phyloP scores from a whole-genome alignment of 2,329 filamentous ascomycete species.

The Fusarium lateritium region DNA sequence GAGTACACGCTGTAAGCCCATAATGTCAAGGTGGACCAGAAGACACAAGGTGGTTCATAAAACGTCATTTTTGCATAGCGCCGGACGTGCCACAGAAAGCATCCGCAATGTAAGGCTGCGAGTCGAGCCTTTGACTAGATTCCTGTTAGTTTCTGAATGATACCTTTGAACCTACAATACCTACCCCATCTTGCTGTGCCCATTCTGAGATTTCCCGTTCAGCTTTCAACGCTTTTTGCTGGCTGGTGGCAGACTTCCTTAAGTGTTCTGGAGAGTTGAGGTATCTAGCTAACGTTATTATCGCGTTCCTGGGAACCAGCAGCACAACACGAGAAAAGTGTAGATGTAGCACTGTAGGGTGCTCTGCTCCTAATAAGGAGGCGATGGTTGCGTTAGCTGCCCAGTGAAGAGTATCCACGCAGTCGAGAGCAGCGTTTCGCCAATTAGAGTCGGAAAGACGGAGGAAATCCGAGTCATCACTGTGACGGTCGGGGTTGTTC shows the following conservation, averaged over 20 bases:
- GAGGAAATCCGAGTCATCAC: neutral
- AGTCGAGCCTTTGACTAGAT: slow-evolving; percentile 61
- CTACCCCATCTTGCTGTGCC: slow-evolving; percentile 51
- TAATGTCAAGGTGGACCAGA: slow-evolving; percentile 56
- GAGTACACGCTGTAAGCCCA: slow-evolving; percentile 57
- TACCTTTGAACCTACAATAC: neutral
- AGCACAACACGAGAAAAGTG: slow-evolving; percentile 68
- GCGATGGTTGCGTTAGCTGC: slow-evolving; percentile 67
- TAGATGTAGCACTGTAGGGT: slow-evolving; percentile 68
- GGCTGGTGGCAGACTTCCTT: slow-evolving; percentile 27
- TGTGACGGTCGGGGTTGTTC: neutral
- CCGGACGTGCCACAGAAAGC: slow-evolving; percentile 62
- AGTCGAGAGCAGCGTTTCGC: slow-evolving; percentile 62
- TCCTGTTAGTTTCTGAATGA: neutral
- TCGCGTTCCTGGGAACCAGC: slow-evolving; percentile 63
- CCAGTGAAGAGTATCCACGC: slow-evolving; percentile 71
- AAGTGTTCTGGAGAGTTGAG: neutral
- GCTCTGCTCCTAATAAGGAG: slow-evolving; percentile 64
- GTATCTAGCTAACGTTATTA: slow-evolving; percentile 58
- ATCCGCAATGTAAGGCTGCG: slow-evolving; percentile 60
- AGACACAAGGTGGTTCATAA: slow-evolving; percentile 57
- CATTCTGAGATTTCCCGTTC: slow-evolving; percentile 53
- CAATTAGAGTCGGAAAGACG: slow-evolving; percentile 47
- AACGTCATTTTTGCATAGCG: slow-evolving; percentile 59
- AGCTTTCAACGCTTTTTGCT: slow-evolving; percentile 38